Conservation (phyloP, 306 rosid genomes). For the Oemleria cerasiformis region DNA sequence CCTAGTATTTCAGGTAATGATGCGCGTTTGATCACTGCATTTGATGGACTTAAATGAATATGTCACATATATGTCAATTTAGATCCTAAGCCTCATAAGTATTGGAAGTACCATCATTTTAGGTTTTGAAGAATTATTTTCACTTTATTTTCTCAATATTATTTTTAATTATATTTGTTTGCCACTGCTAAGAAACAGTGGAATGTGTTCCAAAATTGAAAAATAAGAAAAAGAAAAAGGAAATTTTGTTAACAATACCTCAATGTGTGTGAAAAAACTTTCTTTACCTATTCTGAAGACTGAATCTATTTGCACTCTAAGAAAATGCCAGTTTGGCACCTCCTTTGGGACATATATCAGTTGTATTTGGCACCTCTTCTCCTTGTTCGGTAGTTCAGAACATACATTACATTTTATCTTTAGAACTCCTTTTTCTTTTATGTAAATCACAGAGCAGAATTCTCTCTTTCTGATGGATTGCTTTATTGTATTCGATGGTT, state of each 20-base stretch:
- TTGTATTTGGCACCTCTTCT: background rate
- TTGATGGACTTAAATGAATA: background rate
- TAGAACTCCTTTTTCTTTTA: background rate
- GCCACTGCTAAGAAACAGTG: background rate
- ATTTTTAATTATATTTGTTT: background rate
- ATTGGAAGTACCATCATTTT: background rate
- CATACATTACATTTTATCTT: background rate
- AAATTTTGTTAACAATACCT: background rate
- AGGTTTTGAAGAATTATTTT: background rate
- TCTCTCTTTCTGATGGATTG: background rate
- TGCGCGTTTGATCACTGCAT: background rate
- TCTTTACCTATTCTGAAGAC: background rate
- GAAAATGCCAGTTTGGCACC: background rate
- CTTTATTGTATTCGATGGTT: background rate
- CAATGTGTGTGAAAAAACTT: background rate
- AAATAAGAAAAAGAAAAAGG: background rate
- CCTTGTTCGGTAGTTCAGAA: background rate
- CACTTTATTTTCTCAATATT: background rate
- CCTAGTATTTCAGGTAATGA: slow-evolving; percentile 85
- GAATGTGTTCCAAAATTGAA: background rate
- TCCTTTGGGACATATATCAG: background rate
- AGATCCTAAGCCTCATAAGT: background rate
- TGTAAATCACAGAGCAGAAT: background rate
- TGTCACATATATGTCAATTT: background rate
- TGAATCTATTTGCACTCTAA: background rate